These are phyloP conservation scores for Tieghemiomyces parasiticus DNA, from an alignment of 192 early-diverging fungal species.

Conservation along the genomic window DNA sequence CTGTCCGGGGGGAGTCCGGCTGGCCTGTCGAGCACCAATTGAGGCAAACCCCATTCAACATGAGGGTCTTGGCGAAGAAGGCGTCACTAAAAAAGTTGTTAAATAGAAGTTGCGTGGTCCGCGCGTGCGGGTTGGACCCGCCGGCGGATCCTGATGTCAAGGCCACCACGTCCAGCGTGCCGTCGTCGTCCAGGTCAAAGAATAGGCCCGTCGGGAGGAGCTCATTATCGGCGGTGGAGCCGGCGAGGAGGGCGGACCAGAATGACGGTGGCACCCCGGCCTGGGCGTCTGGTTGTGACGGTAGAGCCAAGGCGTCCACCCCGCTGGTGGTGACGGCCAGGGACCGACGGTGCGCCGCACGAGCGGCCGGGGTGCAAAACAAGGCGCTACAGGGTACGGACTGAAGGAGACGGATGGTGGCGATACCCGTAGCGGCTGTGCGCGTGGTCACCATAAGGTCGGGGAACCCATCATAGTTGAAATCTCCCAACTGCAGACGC, in stretches of 20 bases:
- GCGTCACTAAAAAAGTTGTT: slow-evolving; percentile 93
- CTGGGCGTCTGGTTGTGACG: too few species aligned
- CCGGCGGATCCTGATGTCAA: too few species aligned
- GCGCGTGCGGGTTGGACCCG: slow-evolving; percentile 15
- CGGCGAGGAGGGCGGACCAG: too few species aligned
- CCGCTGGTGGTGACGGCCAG: slow-evolving; percentile 50
- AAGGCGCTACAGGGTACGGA: slow-evolving; percentile 41
- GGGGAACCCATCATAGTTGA: slow-evolving; percentile 82
- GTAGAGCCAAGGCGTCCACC: slow-evolving; percentile 36
- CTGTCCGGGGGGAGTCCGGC: slow-evolving; percentile 20
- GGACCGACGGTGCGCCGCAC: slow-evolving; percentile 32
- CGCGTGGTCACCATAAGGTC: slow-evolving; percentile 65
- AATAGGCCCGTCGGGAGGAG: slow-evolving; percentile 51
- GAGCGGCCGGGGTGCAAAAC: slow-evolving; percentile 27
- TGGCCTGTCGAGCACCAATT: slow-evolving; percentile 28
- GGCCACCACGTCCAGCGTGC: slow-evolving; percentile 63
- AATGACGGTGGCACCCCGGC: too few species aligned
- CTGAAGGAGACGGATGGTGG: slow-evolving; percentile 47
- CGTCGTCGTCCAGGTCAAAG: slow-evolving; percentile 84
- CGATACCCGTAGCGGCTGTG: slow-evolving; percentile 15
- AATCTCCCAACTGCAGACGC: slow-evolving; percentile 51
- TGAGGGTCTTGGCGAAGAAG: slow-evolving; percentile 75
- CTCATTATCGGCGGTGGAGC: too few species aligned
- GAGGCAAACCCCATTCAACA: slow-evolving; percentile 49
- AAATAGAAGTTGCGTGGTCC: slow-evolving; percentile 37